Conservation (phyloP, 192 early-diverging fungal genomes). For the Umbelopsis sp. region DNA sequence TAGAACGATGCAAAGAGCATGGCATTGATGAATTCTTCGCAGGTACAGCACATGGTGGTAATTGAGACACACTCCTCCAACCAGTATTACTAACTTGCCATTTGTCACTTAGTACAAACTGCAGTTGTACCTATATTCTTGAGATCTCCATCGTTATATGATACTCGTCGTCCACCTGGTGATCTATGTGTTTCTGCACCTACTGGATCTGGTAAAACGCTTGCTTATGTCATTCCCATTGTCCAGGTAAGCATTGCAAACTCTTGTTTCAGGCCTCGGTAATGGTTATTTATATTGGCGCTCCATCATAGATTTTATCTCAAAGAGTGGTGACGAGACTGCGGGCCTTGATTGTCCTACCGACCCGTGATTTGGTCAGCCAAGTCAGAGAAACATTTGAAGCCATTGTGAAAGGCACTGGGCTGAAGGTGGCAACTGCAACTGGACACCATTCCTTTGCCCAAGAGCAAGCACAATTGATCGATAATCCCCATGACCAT, state of each 20-base stretch:
- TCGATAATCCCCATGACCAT: conserved; percentile 36
- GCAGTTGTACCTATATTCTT: conserved; percentile 84
- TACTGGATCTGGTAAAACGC: conserved; percentile 95
- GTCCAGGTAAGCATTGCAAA: conserved; percentile 56
- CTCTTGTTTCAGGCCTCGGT: not conserved
- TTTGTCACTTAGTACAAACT: conserved; percentile 67
- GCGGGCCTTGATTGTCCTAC: conserved; percentile 88
- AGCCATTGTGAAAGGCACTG: conserved; percentile 73
- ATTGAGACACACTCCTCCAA: not conserved
- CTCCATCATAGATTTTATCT: conserved; percentile 57
- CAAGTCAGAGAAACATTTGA: conserved; percentile 92
- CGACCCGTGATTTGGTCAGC: conserved; percentile 88
- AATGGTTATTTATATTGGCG: not conserved
- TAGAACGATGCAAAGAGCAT: conserved; percentile 59
- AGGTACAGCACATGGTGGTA: conserved; percentile 21
- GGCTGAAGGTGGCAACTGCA: conserved; percentile 70
- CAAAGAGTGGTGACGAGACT: conserved; percentile 77
- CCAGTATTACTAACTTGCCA: not conserved
- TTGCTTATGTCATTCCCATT: conserved; percentile 95
- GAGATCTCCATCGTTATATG: conserved; percentile 62
- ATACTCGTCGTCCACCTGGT: conserved; percentile 74
- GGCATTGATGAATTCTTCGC: conserved; percentile 82
- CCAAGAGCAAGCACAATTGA: conserved; percentile 65
- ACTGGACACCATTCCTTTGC: conserved; percentile 80
- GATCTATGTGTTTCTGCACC: conserved; percentile 95